Base-by-base conservation (phyloP, 192 early-diverging fungal species). In the Helicostylum pulchrum region DNA sequence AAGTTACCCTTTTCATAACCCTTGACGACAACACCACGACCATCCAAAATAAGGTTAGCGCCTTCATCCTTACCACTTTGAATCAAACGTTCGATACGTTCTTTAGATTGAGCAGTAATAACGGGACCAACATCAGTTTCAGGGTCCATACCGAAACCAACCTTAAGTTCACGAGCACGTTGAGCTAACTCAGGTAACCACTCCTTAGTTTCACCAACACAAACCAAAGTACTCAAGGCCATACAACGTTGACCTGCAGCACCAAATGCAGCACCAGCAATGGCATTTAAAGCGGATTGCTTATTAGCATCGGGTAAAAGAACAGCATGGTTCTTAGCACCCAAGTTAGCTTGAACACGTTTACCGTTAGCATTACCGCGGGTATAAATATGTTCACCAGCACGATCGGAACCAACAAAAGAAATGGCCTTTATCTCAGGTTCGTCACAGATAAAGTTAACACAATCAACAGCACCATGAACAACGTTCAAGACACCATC, bases 221-320 rank as follows among this genome's bases (percentile, higher is more conserved):
- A 93, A 26, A 98, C 82, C 1, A 80, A 87, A 15, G 93, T 94
- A 43, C 92, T 93, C 7, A 98, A 85, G 55, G 96, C 96, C 96
- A 98, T 98, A 79, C 96, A 98, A 12, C 96, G 88, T 79, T 95
- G 94, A 46, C 96, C 96, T 31, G 94, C 94, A n/a, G 94, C 94
- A 58, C 96, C 96, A 71, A 98, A 98, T 21, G 96, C 94, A 32
- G 96, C 94, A 17, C 96, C 94, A 31, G 88, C 80, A 45, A 98
- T 85, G 63, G 86, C 84, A 74, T 96, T 96, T 46, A 98, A 82
- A n/a, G 96, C 87, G 64, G 92, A 86, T 78, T 98, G 93, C 81
- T 92, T 94, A 82, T 94, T 92, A 55, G 94, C 93, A 64, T 98
- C 96, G 12, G 92, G 88, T 79, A 98, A 76, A 53, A 98, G 84